Evolutionary conservation across 2,329 filamentous ascomycete genomes (phyloP), one percentile per base, ranked within the genome.

Genomic region (Cylindrodendrum hubeiense): DNA sequence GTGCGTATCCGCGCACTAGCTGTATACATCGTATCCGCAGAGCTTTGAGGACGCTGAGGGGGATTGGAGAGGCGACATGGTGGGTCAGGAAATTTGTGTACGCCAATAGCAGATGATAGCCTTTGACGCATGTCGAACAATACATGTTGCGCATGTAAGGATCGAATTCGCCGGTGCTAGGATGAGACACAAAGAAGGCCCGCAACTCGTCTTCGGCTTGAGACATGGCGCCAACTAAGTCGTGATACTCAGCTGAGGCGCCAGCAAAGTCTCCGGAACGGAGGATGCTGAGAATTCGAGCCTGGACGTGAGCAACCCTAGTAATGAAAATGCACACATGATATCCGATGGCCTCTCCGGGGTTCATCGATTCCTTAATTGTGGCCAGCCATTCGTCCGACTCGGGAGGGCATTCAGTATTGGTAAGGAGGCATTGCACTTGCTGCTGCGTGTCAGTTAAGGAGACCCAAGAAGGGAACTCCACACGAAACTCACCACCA

Each of bases 61-160:
- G 62, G 3, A 77, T 65, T 3, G 71, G 70, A 59, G 67, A 70
- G 3, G 60, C 50, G 1, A 71, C 49, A 34, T 77, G 72, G 46
- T 82, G 76, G 4, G 78, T 77, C 19, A 81, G 67, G 26, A 81
- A 75, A 65, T 81, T 81, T 43, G 73, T 66, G 43, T 80, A 70
- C 5, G 75, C 67, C 44, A 78, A 66, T 9, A 81, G 57, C 60
- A 76, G 63, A 58, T 79, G 72, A 37, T 81, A 78, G 8, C 75
- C 71, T 54, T 81, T 81, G 57, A 82, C 71, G 1, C 79, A 67
- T 28, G 75, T 71, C 24, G 78, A 73, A 34, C 67, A 67, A 67
- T 77, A 78, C 62, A 79, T 58, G 55, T 77, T 79, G 26, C 69
- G 71, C 68, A 80, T 76, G 62, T 79, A 81, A 1, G 69, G 59